phyloP scores from a whole-genome alignment of 495 filamentous ascomycete genomes.

The Delitschia confertaspora region DNA sequence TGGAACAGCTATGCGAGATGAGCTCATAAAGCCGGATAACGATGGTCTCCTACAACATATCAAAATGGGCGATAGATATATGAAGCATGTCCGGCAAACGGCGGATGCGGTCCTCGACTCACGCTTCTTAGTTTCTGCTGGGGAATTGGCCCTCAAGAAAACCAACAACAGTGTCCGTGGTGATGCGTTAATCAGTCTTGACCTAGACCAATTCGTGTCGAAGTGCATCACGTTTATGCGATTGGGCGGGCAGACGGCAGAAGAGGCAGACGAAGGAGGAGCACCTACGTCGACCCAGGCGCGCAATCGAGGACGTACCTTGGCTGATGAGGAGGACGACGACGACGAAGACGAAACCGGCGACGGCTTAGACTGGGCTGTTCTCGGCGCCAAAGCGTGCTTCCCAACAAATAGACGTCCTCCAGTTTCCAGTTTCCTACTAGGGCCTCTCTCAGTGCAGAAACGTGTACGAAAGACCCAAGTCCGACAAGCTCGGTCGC shows the following conservation, averaged over 20 bases:
- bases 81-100: conserved; percentile 72
- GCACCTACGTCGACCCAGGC: conserved; percentile 34
- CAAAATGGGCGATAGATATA: conserved; percentile 53
- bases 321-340: conserved; percentile 39
- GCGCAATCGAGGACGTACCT: conserved; percentile 31
- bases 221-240: conserved; percentile 88
- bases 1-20: conserved; percentile 26
- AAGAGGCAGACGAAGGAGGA: conserved; percentile 9
- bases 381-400: conserved; percentile 67
- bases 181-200: conserved; percentile 59
- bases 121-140: conserved; percentile 64
- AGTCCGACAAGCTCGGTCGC: conserved; percentile 49
- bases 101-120: conserved; percentile 89
- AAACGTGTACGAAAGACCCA: conserved; percentile 67
- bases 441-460: conserved; percentile 83
- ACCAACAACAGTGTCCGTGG: conserved; percentile 62
- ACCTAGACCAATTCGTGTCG: conserved; percentile 87
- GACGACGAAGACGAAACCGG: conserved; percentile 47
- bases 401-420: conserved; percentile 65
- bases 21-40: conserved; percentile 25
- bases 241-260: conserved; percentile 35
- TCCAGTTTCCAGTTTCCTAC: conserved; percentile 69
- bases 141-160: conserved; percentile 70
- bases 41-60: conserved; percentile 49
- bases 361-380: conserved; percentile 80